A percentile compares a stretch with the other conserved stretches of the same genome.
Conservation (phyloP, 768 basidiomycete genomes). For the Mrakia blollopis region DNA sequence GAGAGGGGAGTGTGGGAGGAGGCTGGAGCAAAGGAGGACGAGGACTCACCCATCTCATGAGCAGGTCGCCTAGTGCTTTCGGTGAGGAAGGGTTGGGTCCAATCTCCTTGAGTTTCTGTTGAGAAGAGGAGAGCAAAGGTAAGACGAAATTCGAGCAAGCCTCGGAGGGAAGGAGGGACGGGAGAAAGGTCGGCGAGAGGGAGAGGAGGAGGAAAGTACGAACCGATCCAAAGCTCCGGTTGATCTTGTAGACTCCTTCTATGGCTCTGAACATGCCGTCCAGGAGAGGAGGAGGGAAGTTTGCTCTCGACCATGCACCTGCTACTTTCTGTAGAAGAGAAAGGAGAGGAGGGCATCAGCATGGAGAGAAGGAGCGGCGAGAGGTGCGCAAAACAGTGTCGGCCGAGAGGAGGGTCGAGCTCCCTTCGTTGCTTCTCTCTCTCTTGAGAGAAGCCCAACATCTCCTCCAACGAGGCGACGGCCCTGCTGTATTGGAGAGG, state of each 20-base stretch:
- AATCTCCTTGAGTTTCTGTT: slow-evolving; percentile 81
- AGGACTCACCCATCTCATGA: slow-evolving; percentile 88
- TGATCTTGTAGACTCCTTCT: slow-evolving; percentile 87
- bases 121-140: neutral
- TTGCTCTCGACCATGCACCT: slow-evolving; percentile 92
- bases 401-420: neutral
- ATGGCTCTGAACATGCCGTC: slow-evolving; percentile 92
- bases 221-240: slow-evolving; percentile 71
- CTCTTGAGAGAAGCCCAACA: neutral
- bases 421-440: neutral
- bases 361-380: too few species aligned
- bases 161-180: neutral
- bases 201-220: slow-evolving; percentile 38
- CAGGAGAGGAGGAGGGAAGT: slow-evolving; percentile 85
- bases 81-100: slow-evolving; percentile 87
- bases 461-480: neutral
- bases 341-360: neutral
- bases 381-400: neutral
- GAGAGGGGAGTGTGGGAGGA: neutral
- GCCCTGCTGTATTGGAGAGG: too few species aligned
- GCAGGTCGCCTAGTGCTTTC: slow-evolving; percentile 85
- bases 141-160: neutral
- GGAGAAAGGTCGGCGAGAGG: neutral
- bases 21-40: slow-evolving; percentile 26
- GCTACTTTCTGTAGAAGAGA: slow-evolving; percentile 70